Conservation (phyloP, 106 monocot genomes). For the Dioscorea zingiberensis region DNA sequence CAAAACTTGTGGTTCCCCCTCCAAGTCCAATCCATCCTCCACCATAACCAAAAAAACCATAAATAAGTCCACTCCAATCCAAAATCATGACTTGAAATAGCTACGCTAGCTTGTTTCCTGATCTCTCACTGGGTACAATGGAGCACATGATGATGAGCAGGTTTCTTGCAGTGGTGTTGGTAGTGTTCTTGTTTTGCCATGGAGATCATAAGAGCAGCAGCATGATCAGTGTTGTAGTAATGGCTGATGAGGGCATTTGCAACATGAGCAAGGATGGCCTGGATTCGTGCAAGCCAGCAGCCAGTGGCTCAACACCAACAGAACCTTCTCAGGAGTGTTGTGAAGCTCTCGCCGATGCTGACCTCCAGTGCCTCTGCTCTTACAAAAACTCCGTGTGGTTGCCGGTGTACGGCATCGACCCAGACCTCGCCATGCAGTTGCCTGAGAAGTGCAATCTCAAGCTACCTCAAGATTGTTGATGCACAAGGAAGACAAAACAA, state of each 20-base stretch:
- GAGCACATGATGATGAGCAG: neutral
- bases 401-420: neutral
- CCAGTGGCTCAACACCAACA: neutral
- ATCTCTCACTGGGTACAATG: no score
- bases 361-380: slow-evolving; percentile 1
- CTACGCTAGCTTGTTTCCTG: no score
- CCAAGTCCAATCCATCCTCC: no score
- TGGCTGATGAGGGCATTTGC: neutral
- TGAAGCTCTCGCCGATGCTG: neutral
- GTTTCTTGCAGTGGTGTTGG: neutral
- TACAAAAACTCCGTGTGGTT: neutral
- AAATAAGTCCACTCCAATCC: no score
- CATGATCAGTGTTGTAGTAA: no score
- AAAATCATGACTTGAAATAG: no score
- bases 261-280: neutral
- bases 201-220: no score
- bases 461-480: neutral
- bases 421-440: slow-evolving; percentile 1
- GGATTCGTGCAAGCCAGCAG: neutral
- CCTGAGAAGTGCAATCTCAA: slow-evolving; percentile 1
- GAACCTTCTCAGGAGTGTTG: neutral
- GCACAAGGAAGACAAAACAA: no score
- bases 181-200: neutral
- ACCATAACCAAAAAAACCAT: no score
- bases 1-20: no score